These are phyloP conservation scores for Tetrapyrgos nigripes DNA, from an alignment of 1,284 basidiomycete genomes.

Conservation along the genomic window DNA sequence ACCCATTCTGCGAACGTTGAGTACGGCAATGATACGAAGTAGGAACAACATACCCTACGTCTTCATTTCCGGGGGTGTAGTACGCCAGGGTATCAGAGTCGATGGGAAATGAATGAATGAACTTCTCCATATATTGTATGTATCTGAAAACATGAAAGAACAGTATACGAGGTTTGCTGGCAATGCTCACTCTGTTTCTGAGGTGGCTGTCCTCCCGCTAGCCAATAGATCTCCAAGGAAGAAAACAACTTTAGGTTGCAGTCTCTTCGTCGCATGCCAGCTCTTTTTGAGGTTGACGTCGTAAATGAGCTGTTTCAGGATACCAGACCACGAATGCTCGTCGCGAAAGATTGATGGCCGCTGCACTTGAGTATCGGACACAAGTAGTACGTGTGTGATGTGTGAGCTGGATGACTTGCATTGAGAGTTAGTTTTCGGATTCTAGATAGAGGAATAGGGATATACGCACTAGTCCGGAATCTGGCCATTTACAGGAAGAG, in stretches of 20 bases:
- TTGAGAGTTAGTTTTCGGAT: constrained; percentile 8
- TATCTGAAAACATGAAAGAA: constrained; percentile 56
- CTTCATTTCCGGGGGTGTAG: constrained; percentile 88
- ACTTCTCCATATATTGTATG: constrained; percentile 61
- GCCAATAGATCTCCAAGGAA: constrained; percentile 86
- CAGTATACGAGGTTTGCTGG: constrained; percentile 6
- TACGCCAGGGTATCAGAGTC: constrained; percentile 40
- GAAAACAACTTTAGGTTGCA: constrained; percentile 75
- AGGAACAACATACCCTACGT: constrained; percentile 65
- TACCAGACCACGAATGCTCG: constrained; percentile 44
- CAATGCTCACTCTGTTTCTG: constrained; percentile 3
- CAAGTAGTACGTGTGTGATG: constrained; percentile 65
- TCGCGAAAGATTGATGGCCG: constrained; percentile 54
- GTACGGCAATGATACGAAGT: constrained; percentile 12
- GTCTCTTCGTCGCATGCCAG: constrained; percentile 69
- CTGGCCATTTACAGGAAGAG: constrained; percentile 61
- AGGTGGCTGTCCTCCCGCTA: constrained; percentile 55
- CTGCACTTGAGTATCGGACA: constrained; percentile 83
- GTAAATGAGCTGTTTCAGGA: constrained; percentile 58
- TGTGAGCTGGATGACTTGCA: constrained; percentile 17
- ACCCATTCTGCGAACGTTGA: constrained; percentile 53
- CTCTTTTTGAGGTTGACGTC: constrained; percentile 78
- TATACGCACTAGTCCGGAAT: constrained; percentile 32
- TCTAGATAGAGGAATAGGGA: constrained; percentile 12
- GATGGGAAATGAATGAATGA: constrained; percentile 51